A percentile compares a stretch with the other conserved stretches of the same genome.
phyloP scores from a whole-genome alignment of 2,329 filamentous ascomycete genomes.

The Penicillium sp. region DNA sequence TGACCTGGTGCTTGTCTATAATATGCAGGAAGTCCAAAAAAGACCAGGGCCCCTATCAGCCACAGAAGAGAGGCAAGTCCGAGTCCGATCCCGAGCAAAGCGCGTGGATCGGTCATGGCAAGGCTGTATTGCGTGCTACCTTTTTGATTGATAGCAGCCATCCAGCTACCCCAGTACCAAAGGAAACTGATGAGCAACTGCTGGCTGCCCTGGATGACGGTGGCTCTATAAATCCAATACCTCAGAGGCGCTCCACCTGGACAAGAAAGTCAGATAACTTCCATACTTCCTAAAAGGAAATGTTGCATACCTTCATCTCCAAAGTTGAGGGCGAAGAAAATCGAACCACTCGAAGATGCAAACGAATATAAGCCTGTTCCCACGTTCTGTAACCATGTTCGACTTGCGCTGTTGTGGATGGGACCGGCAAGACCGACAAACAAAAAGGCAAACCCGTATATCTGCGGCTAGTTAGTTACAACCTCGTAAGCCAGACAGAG shows the following conservation, averaged over 20 bases:
- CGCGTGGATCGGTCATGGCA: conserved; percentile 40
- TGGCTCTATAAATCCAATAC: conserved; percentile 64
- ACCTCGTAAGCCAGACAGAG: not conserved
- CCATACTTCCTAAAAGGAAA: not conserved
- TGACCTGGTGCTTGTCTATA: conserved; percentile 63
- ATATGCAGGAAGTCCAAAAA: conserved; percentile 61
- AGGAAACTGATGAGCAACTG: conserved; percentile 63
- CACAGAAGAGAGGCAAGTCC: conserved; percentile 58
- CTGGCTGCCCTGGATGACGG: conserved; percentile 63
- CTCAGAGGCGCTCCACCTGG: conserved; percentile 57
- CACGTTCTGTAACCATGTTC: conserved; percentile 57
- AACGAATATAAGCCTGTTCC: conserved; percentile 61
- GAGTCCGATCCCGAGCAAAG: conserved; percentile 53
- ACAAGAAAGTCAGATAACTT: conserved; percentile 22
- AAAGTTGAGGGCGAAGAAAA: conserved; percentile 67
- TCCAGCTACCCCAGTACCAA: conserved; percentile 63
- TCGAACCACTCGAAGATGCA: conserved; percentile 60
- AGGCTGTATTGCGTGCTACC: conserved; percentile 38
- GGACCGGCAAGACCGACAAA: conserved; percentile 56
- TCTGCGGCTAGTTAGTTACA: not conserved
- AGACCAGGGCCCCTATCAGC: conserved; percentile 53
- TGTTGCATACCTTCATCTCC: conserved; percentile 52
- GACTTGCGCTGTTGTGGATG: conserved; percentile 19
- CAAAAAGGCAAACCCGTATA: conserved; percentile 62
- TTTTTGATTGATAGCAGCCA: conserved; percentile 41